phyloP scores from a whole-genome alignment of 352 stramenopile genomes.

The Phytophthora kernoviae region DNA sequence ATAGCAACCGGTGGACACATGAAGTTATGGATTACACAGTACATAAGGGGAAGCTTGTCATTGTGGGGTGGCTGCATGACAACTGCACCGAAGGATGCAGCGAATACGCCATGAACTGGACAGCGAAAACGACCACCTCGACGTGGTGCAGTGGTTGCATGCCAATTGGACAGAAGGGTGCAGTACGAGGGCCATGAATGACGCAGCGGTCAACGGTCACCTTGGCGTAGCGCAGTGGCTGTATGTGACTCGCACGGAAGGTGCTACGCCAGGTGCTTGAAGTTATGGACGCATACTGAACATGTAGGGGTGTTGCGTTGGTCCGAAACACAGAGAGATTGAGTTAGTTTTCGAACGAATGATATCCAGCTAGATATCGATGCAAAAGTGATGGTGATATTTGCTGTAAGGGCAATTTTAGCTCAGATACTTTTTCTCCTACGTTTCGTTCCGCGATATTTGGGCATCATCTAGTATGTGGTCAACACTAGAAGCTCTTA shows the following conservation, averaged over 20 bases:
- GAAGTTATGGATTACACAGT: slow-evolving; percentile 15
- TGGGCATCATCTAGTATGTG: too few relatives aligned
- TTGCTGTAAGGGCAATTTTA: too few relatives aligned
- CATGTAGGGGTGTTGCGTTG: too few relatives aligned
- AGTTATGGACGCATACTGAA: too few relatives aligned
- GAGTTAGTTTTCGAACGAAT: too few relatives aligned
- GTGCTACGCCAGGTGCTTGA: too few relatives aligned
- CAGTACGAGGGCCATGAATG: slow-evolving; percentile 10
- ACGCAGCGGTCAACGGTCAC: slow-evolving; percentile 10
- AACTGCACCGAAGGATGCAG: slow-evolving; percentile 20
- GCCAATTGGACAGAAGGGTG: slow-evolving; percentile 11
- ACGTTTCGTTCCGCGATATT: too few relatives aligned
- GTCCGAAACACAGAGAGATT: too few relatives aligned
- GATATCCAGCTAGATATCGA: too few relatives aligned
- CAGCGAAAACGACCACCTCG: slow-evolving; percentile 6
- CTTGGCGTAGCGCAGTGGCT: slow-evolving; percentile 10
- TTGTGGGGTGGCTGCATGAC: slow-evolving; percentile 13
- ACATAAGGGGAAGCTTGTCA: not conserved
- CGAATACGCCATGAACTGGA: slow-evolving; percentile 6
- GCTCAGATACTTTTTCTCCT: too few relatives aligned
- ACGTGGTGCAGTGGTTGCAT: slow-evolving; percentile 18
- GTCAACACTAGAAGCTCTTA: too few relatives aligned
- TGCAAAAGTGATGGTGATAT: too few relatives aligned
- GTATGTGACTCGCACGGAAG: slow-evolving; percentile 7
- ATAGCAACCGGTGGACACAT: slow-evolving; percentile 6